A percentile compares a stretch with the other conserved stretches of the same genome.
Conservation (phyloP, 2,329 filamentous ascomycete species). For the Aureobasidium sp. region DNA sequence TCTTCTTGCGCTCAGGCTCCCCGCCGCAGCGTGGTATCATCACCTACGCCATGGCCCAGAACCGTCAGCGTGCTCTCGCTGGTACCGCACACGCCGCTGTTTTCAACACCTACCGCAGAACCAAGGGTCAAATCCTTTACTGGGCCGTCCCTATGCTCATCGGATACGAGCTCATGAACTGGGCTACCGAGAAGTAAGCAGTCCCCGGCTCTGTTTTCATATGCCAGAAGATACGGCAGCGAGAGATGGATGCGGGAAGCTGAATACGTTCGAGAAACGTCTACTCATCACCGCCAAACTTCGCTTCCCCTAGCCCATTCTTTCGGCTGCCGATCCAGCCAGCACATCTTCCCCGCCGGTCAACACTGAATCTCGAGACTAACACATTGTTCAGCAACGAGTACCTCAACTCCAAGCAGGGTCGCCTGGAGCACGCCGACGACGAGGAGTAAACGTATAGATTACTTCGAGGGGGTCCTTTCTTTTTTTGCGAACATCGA, state of each 20-base stretch:
- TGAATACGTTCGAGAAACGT: background rate
- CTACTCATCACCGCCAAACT: background rate
- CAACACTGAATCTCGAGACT: conserved; percentile 7
- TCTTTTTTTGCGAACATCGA: background rate
- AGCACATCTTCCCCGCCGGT: background rate
- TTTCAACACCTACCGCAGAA: conserved; percentile 93
- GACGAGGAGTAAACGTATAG: conserved; percentile 33
- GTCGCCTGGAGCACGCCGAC: conserved; percentile 49
- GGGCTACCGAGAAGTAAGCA: conserved; percentile 81
- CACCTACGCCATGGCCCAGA: conserved; percentile 71
- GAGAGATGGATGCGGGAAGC: background rate
- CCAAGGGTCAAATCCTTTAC: conserved; percentile 81
- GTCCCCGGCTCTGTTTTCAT: background rate
- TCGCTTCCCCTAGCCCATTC: background rate
- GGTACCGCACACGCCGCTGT: conserved; percentile 71
- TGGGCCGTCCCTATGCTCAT: conserved; percentile 69
- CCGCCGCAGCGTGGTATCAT: conserved; percentile 54
- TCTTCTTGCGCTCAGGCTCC: conserved; percentile 30
- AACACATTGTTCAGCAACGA: conserved; percentile 53
- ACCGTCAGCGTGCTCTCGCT: conserved; percentile 83
- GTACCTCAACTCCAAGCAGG: conserved; percentile 73
- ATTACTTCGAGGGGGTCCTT: background rate
- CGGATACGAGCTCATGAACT: conserved; percentile 78
- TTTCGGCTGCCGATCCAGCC: background rate
- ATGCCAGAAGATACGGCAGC: conserved; percentile 12